Evolutionary conservation across 192 early-diverging fungal genomes (phyloP), one percentile per base, ranked within the genome.

Genomic region (Podila verticillata): DNA sequence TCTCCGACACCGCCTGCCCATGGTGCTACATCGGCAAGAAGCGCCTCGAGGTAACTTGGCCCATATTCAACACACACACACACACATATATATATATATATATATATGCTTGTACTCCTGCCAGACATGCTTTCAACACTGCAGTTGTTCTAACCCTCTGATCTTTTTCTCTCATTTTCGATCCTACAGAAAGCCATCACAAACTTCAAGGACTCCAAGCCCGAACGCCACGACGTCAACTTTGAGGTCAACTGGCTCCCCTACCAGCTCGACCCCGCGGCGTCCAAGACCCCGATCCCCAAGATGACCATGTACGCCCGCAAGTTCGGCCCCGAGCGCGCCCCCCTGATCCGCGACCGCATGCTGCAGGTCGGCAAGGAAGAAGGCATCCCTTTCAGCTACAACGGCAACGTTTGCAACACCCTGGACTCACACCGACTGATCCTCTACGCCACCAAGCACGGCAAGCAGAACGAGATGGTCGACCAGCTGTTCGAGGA

Each of bases 1-100:
- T 92, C 35, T 84, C 84, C 8, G 93, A 94, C 83, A 92, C 84
- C 31, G 70, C 90, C 31, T 95, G 92, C 66, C 93, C 91, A 3
- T 93, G 92, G 92, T 95, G 92, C 74, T 95, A 87, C 69, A 72
- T 95, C 24, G 93, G 94, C 65, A 93, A 93, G 75, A 88, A 88
- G 20, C 91, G 92, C 48, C 77, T 95, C 12, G 91, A 93, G 67
- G 85, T 84, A 66, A 5, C 51, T 26, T 54, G 6, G 1, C 0
- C 10, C n/a, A n/a, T n/a, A n/a, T n/a, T n/a, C n/a, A n/a, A n/a
- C n/a, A n/a, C n/a, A n/a, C n/a, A n/a, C n/a, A n/a, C n/a, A n/a
- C n/a, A n/a, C n/a, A n/a, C n/a, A n/a, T n/a, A n/a, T n/a, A n/a
- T n/a, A n/a, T n/a, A n/a, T n/a, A n/a, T n/a, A n/a, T n/a, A n/a